phyloP scores from a whole-genome alignment of 768 basidiomycete species.

The Cystobasidium onofrii region DNA sequence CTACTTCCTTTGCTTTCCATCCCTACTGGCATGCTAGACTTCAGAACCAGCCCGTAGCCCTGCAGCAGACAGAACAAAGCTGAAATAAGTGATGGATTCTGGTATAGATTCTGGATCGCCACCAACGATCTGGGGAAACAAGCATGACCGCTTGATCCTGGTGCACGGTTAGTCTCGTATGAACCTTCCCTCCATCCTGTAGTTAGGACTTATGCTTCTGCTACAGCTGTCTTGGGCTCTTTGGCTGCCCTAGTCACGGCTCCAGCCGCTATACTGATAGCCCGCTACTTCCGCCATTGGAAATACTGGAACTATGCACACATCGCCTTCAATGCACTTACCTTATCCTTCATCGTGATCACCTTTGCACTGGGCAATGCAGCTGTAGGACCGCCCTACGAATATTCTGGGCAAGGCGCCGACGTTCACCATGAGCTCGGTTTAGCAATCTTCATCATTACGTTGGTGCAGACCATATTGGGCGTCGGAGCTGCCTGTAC shows the following conservation, averaged over 20 bases:
- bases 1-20: not conserved
- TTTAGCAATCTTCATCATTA: constrained; percentile 7
- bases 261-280: constrained; percentile 4
- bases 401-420: not conserved
- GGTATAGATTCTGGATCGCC: not conserved
- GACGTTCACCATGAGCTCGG: constrained; percentile 26
- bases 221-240: not conserved
- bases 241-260: not conserved
- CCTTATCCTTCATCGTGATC: not conserved
- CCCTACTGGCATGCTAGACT: too few species aligned
- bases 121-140: not conserved
- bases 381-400: not conserved
- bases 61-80: too few species aligned
- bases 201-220: too few species aligned
- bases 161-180: not conserved
- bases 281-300: constrained; percentile 5
- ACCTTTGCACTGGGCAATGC: constrained; percentile 29
- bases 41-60: not conserved
- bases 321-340: not conserved
- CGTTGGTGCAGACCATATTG: not conserved
- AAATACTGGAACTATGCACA: constrained; percentile 17
- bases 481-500: not conserved
- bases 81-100: too few species aligned
- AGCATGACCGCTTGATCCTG: not conserved
- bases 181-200: not conserved